These are phyloP conservation scores for Amaranthus cruentus DNA, from an alignment of 148 eudicot genomes.

Conservation along the genomic window DNA sequence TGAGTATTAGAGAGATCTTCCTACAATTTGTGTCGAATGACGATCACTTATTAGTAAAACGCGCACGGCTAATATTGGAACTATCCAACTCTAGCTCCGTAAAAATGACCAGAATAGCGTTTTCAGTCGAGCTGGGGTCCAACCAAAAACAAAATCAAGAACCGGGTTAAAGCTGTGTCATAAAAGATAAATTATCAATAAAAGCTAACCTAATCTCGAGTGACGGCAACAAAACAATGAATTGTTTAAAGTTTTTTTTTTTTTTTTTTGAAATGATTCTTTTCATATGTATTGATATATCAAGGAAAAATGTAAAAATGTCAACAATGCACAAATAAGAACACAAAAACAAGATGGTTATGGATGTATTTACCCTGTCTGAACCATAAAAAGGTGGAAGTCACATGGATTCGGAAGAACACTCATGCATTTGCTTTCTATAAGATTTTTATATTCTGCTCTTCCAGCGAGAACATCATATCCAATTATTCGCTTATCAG, in stretches of 20 bases:
- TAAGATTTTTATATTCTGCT: constrained; percentile 74
- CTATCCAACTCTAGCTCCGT: not conserved
- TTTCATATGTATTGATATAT: too few relatives aligned
- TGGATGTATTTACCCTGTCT: constrained; percentile 68
- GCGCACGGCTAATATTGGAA: not conserved
- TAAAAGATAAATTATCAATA: not conserved
- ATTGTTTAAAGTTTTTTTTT: too few relatives aligned
- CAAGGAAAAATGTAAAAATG: too few relatives aligned
- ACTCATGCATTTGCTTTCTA: constrained; percentile 98
- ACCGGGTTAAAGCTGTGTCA: constrained; percentile 1
- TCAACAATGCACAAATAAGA: not conserved
- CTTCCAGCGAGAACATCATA: constrained; percentile 65
- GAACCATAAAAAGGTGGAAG: constrained; percentile 94
- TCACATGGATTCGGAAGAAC: constrained; percentile 90
- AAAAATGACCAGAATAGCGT: not conserved
- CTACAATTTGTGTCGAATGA: not conserved
- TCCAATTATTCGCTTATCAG: constrained; percentile 83
- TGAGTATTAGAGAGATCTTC: not conserved
- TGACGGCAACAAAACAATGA: too few relatives aligned
- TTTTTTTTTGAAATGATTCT: too few relatives aligned
- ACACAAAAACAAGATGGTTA: not conserved
- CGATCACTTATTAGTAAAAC: too few relatives aligned
- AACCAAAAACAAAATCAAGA: not conserved
- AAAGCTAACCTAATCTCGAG: not conserved
- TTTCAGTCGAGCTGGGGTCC: not conserved